Evolutionary conservation across 306 rosid genomes (phyloP).

Genomic region (Vigna trinervia): DNA sequence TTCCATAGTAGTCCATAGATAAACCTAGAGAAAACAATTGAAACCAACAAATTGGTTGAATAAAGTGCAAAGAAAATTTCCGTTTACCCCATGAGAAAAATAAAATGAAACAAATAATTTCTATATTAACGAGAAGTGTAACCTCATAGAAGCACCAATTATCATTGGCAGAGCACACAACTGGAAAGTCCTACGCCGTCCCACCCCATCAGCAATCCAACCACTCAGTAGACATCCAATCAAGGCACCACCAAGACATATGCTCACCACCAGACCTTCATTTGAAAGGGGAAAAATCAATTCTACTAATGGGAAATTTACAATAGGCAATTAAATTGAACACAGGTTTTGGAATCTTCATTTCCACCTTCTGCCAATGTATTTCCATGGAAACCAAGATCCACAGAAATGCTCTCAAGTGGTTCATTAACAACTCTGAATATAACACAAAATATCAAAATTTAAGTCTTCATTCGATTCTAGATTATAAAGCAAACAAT

Average conservation of each 20-base stretch:
- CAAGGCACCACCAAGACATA: constrained; percentile 92
- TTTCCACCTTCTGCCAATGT: constrained; percentile 89
- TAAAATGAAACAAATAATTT: constrained; percentile 25
- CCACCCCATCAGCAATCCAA: constrained; percentile 95
- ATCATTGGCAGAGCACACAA: constrained; percentile 91
- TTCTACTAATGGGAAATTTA: constrained; percentile 32
- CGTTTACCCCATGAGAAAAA: constrained; percentile 16
- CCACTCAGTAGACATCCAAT: constrained; percentile 90
- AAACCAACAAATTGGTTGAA: constrained; percentile 6
- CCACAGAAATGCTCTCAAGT: constrained; percentile 85
- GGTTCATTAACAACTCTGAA: constrained; percentile 97
- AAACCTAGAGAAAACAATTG: constrained; percentile 20
- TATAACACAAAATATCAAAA: constrained; percentile 38
- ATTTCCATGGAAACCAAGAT: constrained; percentile 94
- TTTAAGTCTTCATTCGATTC: constrained; percentile 22
- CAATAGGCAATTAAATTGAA: constrained; percentile 34
- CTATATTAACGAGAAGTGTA: constrained; percentile 34
- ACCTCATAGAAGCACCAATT: constrained; percentile 91
- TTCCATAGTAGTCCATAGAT: background rate
- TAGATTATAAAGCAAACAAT: constrained; percentile 31
- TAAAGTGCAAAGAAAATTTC: background rate
- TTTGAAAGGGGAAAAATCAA: constrained; percentile 36
- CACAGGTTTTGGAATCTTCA: constrained; percentile 27
- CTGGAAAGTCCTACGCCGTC: constrained; percentile 96
- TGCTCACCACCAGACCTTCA: constrained; percentile 97